Base-by-base conservation (phyloP, 768 basidiomycete genomes). In the Collybia mongolica region DNA sequence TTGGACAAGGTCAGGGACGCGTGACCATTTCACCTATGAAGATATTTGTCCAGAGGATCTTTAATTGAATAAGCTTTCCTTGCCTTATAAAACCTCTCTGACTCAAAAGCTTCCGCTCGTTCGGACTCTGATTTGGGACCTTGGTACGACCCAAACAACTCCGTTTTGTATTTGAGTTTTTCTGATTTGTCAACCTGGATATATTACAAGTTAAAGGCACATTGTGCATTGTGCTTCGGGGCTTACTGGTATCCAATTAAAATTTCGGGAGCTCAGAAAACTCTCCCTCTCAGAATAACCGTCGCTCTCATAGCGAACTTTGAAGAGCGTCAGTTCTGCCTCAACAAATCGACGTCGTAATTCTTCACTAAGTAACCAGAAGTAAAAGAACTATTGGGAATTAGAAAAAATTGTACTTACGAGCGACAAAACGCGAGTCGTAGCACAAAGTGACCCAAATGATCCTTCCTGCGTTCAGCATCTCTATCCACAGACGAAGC, bases 381-480 rank as follows among this genome's bases (percentile, higher is more conserved):
- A 50, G 39, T 9, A 41, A 36, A 22, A 39, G 36, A 17, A 37
- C 17, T 24, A 50, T 24, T 18, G 18, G 38, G 32, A 26, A 40
- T 28, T 24, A 42, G 46, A 37, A 15, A 28, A 17, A 52, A 32
- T 44, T 20, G 28, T 24, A 84, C 94, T 65, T 69, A 98, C 95
- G 93, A 93, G 49, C 93, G 84, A 70, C 95, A 97, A 69, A 99
- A 98, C 5, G 97, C 95, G 36, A 99, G 75, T 44, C 97, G 73
- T 54, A 98, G 72, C 9, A 98, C 91, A 67, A 93, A 98, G 69
- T 99, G 97, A 8, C 94, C 86, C 11, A 97, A 74, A 60, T 92
- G 87, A 65, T 99, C 97, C 54, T 79, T 85, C 61, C 79, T 77
- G 52, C 97, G 76, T 65, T 98, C 83, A 8, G 62, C 68, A 28